Conservation (phyloP, 352 stramenopile genomes). For the Globisporangium barbulae region DNA sequence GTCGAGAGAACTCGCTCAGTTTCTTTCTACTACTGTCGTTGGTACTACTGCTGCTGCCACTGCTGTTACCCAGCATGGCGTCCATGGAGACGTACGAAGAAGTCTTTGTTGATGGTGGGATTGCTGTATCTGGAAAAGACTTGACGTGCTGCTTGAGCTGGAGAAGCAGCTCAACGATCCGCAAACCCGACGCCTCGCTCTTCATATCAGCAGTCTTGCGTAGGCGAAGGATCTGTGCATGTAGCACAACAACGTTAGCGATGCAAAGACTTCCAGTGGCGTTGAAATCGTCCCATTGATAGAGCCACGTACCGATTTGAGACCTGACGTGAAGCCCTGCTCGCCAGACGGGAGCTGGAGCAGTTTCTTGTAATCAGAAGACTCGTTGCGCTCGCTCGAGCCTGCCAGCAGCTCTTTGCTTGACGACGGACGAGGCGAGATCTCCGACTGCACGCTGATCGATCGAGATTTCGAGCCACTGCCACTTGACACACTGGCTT, state of each 20-base stretch:
- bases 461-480: conserved; percentile 5
- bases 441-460: neutral
- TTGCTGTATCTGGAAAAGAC: conserved; percentile 25
- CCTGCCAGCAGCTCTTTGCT: neutral
- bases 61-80: conserved; percentile 35
- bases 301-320: conserved; percentile 32
- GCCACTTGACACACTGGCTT: neutral
- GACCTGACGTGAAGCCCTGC: conserved; percentile 16
- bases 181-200: conserved; percentile 7
- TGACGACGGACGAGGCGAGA: neutral
- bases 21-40: conserved; percentile 11
- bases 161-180: conserved; percentile 27
- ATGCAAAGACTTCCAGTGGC: neutral
- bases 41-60: conserved; percentile 2
- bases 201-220: conserved; percentile 15
- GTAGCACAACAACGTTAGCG: neutral
- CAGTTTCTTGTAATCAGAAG: conserved; percentile 9
- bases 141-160: conserved; percentile 34
- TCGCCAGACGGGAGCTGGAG: conserved; percentile 14
- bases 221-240: conserved; percentile 30
- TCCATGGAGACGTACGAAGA: conserved; percentile 37
- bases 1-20: conserved; percentile 21
- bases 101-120: conserved; percentile 2
- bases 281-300: neutral
- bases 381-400: neutral